Conservation (phyloP, 805 yeast species). For the Yamadazyma sp. region DNA sequence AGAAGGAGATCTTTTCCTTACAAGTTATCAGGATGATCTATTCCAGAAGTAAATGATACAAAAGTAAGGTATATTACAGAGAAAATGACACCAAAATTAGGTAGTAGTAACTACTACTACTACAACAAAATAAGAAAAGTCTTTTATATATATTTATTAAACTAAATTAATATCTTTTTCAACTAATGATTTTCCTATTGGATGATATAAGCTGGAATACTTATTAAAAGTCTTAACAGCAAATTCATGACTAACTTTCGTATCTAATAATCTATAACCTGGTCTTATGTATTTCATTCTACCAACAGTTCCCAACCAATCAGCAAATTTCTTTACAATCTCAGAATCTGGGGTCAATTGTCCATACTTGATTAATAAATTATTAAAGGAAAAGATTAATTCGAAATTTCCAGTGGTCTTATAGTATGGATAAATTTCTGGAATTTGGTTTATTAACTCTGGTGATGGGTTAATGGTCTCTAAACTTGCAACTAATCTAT, state of each 20-base stretch:
- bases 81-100: no score
- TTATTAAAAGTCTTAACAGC: conserved; percentile 24
- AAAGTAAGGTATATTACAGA: no score
- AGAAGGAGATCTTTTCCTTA: no score
- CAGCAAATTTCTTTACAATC: conserved; percentile 19
- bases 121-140: no score
- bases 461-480: conserved; percentile 5
- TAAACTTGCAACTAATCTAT: conserved; percentile 18
- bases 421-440: conserved; percentile 19
- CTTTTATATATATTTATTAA: no score
- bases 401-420: conserved; percentile 22
- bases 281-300: conserved; percentile 37
- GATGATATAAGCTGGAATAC: conserved; percentile 25
- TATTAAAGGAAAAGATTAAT: conserved; percentile 21
- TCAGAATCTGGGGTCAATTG: conserved; percentile 11
- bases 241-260: conserved; percentile 21
- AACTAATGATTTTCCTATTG: conserved; percentile 27
- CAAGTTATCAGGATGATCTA: no score
- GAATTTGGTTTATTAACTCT: conserved; percentile 14
- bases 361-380: conserved; percentile 22
- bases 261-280: conserved; percentile 24
- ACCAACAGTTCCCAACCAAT: conserved; percentile 34
- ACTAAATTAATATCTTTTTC: conserved; percentile 24
- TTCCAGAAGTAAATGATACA: no score
- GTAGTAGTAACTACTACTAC: no score